Evolutionary conservation across 2,329 filamentous ascomycete species (phyloP), one percentile per base, ranked within the genome.

Genomic region (Cytospora leucostoma): DNA sequence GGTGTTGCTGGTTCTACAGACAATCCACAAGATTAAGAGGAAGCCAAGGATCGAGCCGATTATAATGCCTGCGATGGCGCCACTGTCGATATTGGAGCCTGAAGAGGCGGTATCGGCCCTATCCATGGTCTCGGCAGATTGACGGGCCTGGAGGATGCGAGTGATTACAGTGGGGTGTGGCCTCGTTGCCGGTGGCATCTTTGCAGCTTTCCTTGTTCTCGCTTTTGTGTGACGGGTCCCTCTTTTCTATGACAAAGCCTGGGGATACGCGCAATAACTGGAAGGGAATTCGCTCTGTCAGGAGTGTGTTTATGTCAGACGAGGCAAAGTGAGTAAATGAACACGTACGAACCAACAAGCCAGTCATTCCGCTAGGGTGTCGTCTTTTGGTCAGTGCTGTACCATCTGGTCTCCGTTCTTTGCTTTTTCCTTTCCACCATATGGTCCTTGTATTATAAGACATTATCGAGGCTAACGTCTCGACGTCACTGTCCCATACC

Each of bases 31-130:
- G 4, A 83, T 63, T 0, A 82, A 72, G 13, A 83, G 71, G 49
- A 80, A 68, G n/a, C 80, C 80, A 53, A 69, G 74, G 58, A 83
- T 73, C 32, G 78, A 79, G 21, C 80, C 80, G 65, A 83, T 77
- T 54, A 83, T 78, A 64, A 83, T 83, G 53, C 80, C 81, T 0
- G 80, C 80, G 56, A 84, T 83, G 54, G 79, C 80, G 53, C 81
- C 81, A 56, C 79, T 80, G 50, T 73, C 77, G 13, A 83, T 74
- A 12, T 61, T 67, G n/a, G 64, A 70, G 37, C 66, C 54, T 0
- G 68, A 68, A 2, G 66, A 58, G 7, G 66, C n/a, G n/a, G n/a
- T n/a, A 64, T 15, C 68, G 65, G 47, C 66, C 64, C 51, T 65
- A 64, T 12, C 69, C 27, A 77, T 69, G 2, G 76, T 77, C 4